Evolutionary conservation across 306 rosid species (phyloP).

Genomic region (Vigna unguiculata): DNA sequence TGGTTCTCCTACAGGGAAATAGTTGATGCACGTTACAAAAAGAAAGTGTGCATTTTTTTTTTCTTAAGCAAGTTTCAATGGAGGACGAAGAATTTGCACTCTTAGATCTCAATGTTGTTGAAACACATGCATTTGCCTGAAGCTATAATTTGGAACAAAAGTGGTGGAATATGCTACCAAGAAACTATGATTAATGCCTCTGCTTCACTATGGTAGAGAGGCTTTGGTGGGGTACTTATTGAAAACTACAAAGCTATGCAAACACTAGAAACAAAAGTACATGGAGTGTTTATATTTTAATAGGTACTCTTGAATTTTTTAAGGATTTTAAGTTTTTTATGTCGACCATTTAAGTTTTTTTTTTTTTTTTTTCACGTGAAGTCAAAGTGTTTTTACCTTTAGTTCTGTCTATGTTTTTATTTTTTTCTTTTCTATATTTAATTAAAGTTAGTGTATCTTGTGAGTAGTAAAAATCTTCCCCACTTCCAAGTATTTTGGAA

Average conservation of each 20-base stretch:
- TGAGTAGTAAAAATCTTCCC: too few species aligned
- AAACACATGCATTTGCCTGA: not conserved
- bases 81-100: not conserved
- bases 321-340: too few species aligned
- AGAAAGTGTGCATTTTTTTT: not conserved
- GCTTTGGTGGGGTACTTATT: not conserved
- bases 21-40: not conserved
- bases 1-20: not conserved
- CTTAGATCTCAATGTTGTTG: not conserved
- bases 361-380: too few species aligned
- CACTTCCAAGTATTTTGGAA: too few species aligned
- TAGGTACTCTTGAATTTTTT: too few species aligned
- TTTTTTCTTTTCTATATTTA: too few species aligned
- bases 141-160: not conserved
- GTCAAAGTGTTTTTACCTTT: too few species aligned
- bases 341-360: too few species aligned
- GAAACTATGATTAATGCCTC: not conserved
- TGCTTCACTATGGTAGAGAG: not conserved
- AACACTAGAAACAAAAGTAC: slow-evolving; percentile 14
- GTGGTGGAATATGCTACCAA: not conserved
- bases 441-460: too few species aligned
- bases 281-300: slow-evolving; percentile 10
- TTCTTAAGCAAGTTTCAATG: not conserved
- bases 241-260: slow-evolving; percentile 12
- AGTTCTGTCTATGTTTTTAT: too few species aligned